These are phyloP conservation scores for Tephrocybe sp. DNA, from an alignment of 768 basidiomycete genomes.

Conservation along the genomic window DNA sequence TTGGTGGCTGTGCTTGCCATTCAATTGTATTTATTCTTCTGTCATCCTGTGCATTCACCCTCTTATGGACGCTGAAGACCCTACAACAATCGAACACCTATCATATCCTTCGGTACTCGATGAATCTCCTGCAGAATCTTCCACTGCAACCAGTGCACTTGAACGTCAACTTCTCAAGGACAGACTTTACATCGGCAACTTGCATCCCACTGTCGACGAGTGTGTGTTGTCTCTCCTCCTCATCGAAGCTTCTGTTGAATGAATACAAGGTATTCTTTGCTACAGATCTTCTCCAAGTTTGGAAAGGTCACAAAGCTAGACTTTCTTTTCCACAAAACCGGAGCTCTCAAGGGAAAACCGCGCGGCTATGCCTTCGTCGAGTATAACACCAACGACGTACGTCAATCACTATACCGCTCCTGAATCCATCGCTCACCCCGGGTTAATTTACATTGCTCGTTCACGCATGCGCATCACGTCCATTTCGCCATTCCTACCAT, in stretches of 20 bases:
- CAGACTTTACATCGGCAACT: constrained; percentile 87
- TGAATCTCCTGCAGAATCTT: constrained; percentile 19
- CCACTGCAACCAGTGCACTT: constrained; percentile 14
- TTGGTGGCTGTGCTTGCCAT: constrained; percentile 10
- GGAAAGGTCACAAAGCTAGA: constrained; percentile 93
- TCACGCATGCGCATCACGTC: constrained; percentile 3
- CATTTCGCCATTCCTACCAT: background rate
- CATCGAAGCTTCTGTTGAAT: background rate
- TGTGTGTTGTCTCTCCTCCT: constrained; percentile 31
- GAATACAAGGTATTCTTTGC: constrained; percentile 69
- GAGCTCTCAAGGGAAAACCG: constrained; percentile 86
- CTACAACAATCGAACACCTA: constrained; percentile 16
- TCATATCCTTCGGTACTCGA: constrained; percentile 21
- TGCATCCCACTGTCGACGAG: constrained; percentile 88
- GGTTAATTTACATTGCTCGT: constrained; percentile 32
- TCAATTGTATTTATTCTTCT: constrained; percentile 5
- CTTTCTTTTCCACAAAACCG: constrained; percentile 93
- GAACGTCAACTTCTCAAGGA: constrained; percentile 54
- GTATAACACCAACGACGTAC: constrained; percentile 76
- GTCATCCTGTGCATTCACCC: background rate
- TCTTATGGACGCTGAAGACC: constrained; percentile 3
- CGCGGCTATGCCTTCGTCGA: constrained; percentile 96
- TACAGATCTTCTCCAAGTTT: constrained; percentile 89
- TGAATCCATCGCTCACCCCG: constrained; percentile 45
- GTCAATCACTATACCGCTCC: constrained; percentile 32